Evolutionary conservation across 2,329 filamentous ascomycete species (phyloP).

Genomic region (Calonectria multiphialidica): DNA sequence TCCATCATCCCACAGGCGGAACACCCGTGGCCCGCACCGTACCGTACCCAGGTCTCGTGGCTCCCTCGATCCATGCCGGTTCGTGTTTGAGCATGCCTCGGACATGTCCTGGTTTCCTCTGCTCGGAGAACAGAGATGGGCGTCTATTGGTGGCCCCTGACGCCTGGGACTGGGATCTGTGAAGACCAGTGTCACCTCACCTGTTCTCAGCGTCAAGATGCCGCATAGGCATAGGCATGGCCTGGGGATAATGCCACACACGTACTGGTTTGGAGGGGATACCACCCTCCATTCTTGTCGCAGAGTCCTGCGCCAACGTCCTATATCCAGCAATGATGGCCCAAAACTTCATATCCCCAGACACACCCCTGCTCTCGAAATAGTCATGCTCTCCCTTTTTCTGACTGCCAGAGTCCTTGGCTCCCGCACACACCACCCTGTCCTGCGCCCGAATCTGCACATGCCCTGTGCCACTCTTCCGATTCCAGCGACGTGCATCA

Average conservation of each 20-base stretch:
- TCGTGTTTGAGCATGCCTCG: not conserved
- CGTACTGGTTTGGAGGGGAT: not conserved
- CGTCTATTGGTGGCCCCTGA: constrained; percentile 8
- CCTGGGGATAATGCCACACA: not conserved
- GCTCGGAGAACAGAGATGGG: constrained; percentile 2
- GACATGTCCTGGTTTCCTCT: not conserved
- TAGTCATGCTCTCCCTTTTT: constrained; percentile 14
- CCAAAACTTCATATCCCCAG: not conserved
- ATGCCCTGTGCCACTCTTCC: constrained; percentile 41
- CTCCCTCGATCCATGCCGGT: not conserved
- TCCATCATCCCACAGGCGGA: not conserved
- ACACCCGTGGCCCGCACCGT: not conserved
- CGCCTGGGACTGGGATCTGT: not conserved
- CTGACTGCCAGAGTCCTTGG: constrained; percentile 15
- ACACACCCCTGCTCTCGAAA: constrained; percentile 9
- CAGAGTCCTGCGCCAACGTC: constrained; percentile 6
- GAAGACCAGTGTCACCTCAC: not conserved
- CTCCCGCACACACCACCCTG: constrained; percentile 27
- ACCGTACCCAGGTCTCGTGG: not conserved
- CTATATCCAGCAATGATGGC: not conserved
- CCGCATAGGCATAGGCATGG: not conserved
- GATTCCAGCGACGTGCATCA: constrained; percentile 44
- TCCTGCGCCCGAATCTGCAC: constrained; percentile 29
- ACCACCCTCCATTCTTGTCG: not conserved
- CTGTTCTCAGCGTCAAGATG: not conserved